Percentiles rank a stretch among this genome's conserved stretches.
Evolutionary conservation across 805 yeast genomes (phyloP).

Genomic region (Brettanomyces nanus): DNA sequence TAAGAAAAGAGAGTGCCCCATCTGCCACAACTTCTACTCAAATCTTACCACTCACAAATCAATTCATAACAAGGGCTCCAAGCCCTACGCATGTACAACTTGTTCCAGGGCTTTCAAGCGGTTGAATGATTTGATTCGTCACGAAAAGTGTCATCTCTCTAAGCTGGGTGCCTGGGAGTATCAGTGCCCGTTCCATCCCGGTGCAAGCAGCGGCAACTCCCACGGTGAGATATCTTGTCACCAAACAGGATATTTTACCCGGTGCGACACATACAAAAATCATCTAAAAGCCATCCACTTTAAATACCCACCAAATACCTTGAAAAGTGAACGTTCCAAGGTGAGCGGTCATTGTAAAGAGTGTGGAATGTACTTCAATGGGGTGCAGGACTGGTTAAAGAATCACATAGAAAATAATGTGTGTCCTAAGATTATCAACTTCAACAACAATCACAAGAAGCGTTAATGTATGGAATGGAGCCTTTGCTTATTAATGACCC

Average conservation of each 20-base stretch:
- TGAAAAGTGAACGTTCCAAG: slow-evolving; percentile 61
- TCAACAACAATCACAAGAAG: not conserved
- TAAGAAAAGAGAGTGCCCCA: slow-evolving; percentile 30
- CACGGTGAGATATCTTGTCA: slow-evolving; percentile 45
- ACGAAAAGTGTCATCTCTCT: slow-evolving; percentile 78
- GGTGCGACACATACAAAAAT: slow-evolving; percentile 89
- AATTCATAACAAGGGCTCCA: slow-evolving; percentile 63
- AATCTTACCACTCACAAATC: slow-evolving; percentile 80
- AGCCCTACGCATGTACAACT: slow-evolving; percentile 72
- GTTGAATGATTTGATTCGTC: slow-evolving; percentile 79
- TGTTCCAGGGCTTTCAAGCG: slow-evolving; percentile 85
- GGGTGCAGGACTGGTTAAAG: slow-evolving; percentile 73
- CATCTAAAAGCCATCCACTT: slow-evolving; percentile 87
- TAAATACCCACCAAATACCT: slow-evolving; percentile 80
- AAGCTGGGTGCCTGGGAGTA: slow-evolving; percentile 62
- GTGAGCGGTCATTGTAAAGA: slow-evolving; percentile 71
- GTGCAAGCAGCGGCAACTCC: slow-evolving; percentile 2
- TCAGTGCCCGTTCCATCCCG: slow-evolving; percentile 63
- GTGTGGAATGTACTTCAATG: slow-evolving; percentile 58
- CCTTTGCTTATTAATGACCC: no score
- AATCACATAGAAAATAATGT: slow-evolving; percentile 54
- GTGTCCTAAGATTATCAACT: slow-evolving; percentile 25
- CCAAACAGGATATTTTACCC: slow-evolving; percentile 72
- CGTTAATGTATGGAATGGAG: no score
- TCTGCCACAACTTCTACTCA: slow-evolving; percentile 45